Conservation (phyloP, 805 yeast genomes). For the Lipomyces orientalis region DNA sequence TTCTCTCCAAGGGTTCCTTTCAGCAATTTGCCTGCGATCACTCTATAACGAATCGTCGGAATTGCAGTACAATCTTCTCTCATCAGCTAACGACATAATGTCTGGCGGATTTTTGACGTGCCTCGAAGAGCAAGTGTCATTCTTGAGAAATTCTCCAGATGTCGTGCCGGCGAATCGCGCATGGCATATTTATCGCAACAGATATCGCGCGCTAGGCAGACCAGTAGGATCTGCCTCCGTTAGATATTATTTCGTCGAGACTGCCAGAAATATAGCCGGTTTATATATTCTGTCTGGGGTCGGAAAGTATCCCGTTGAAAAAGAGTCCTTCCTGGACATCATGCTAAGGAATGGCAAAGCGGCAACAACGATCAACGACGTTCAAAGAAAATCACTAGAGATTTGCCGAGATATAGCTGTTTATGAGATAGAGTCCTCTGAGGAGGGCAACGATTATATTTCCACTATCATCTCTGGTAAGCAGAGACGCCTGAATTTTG, state of each 20-base stretch:
- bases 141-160: slow-evolving; percentile 16
- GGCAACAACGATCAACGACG: slow-evolving; percentile 6
- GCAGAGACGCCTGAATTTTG: slow-evolving; percentile 57
- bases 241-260: slow-evolving; percentile 23
- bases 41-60: slow-evolving; percentile 12
- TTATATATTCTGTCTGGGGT: slow-evolving; percentile 39
- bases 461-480: slow-evolving; percentile 55
- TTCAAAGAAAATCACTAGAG: slow-evolving; percentile 17
- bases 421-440: slow-evolving; percentile 55
- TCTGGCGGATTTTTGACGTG: slow-evolving; percentile 11
- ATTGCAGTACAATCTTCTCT: slow-evolving; percentile 14
- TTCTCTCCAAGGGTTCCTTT: slow-evolving; percentile 46
- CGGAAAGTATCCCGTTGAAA: slow-evolving; percentile 13
- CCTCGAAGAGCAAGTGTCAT: slow-evolving; percentile 29
- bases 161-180: background rate
- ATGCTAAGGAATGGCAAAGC: slow-evolving; percentile 2
- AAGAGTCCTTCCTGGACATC: slow-evolving; percentile 23
- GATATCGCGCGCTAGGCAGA: slow-evolving; percentile 26
- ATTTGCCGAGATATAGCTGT: slow-evolving; percentile 41
- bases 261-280: slow-evolving; percentile 42
- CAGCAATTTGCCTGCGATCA: slow-evolving; percentile 40
- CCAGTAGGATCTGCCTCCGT: slow-evolving; percentile 44
- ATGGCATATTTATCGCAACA: slow-evolving; percentile 24
- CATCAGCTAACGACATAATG: slow-evolving; percentile 7
- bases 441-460: slow-evolving; percentile 62